Base-by-base conservation (phyloP, 2,329 filamentous ascomycete genomes). In the Talaromyces sp. region DNA sequence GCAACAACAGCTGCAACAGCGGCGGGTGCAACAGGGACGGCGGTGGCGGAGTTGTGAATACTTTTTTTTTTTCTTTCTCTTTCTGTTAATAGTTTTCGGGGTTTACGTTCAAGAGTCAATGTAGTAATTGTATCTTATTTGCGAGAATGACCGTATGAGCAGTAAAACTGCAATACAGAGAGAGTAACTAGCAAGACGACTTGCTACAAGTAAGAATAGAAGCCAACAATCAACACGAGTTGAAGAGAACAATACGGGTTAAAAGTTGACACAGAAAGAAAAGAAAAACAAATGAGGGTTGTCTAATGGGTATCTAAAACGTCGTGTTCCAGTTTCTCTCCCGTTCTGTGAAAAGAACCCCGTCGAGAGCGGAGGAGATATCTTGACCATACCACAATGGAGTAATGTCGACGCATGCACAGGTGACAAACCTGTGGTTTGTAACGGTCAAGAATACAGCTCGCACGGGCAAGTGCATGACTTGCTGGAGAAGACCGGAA, bases 401-500 rank as follows among this genome's bases (percentile, higher is more conserved):
- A 4, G 10, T 14, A 14, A 1, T 55, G n/a, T 35, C 52, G 52
- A 31, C 26, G 26, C 46, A 50, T 10, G 46, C 24, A 19, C 32
- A 35, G 32, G 32, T 35, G 50, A 24, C 29, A 43, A 50, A 56
- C 54, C 69, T 64, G 66, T 46, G 43, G 43, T 17, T 46, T 11
- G 43, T 58, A 62, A 63, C 64, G 61, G 52, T 64, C 29, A 63
- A 61, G 41, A 57, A 61, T 57, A 63, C 50, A 59, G 31, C 26
- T 52, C 49, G 49, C 49, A 27, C 24, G 27, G 49, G 49, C 49
- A 52, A 52, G 49, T 27, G 24, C 14, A 51, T 70, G 70, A 74
- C 73, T 71, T 72, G 71, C n/a, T 70, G 73, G 73, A 74, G 73
- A 75, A 73, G 71, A 75, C 70, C 68, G 73, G 75, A 75, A 76